These are phyloP conservation scores for Backusella circina DNA, from an alignment of 192 early-diverging fungal genomes.

Conservation along the genomic window DNA sequence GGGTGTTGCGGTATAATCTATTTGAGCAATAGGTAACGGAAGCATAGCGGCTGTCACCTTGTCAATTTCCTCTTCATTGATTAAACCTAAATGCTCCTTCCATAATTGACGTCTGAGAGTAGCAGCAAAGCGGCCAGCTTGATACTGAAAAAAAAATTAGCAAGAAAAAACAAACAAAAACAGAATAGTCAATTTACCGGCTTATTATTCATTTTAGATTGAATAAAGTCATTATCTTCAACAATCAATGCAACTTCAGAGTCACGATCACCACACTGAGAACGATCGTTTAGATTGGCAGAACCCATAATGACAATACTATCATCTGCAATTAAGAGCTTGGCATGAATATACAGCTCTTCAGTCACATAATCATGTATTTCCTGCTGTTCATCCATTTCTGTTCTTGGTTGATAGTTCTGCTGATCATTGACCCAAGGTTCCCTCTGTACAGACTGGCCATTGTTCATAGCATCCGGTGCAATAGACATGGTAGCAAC, in stretches of 20 bases:
- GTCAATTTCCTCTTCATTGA: conserved; percentile 42
- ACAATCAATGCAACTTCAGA: conserved; percentile 84
- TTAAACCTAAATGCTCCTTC: conserved; percentile 79
- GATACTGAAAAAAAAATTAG: conserved; percentile 43
- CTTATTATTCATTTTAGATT: conserved; percentile 69
- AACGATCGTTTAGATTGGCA: conserved; percentile 90
- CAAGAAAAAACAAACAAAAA: not conserved
- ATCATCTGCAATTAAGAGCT: conserved; percentile 87
- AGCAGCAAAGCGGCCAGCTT: conserved; percentile 70
- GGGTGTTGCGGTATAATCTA: conserved; percentile 22
- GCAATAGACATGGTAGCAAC: not conserved
- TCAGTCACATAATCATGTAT: conserved; percentile 62
- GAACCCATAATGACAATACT: conserved; percentile 78
- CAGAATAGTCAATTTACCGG: conserved; percentile 24
- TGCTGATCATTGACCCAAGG: not conserved
- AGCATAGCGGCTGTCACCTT: conserved; percentile 27
- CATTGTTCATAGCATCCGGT: not conserved
- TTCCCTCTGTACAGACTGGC: not conserved
- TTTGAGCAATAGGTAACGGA: conserved; percentile 21
- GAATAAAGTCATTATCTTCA: conserved; percentile 64
- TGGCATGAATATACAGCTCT: conserved; percentile 84
- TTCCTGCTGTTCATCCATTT: conserved; percentile 12
- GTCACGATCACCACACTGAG: conserved; percentile 79
- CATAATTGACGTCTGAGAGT: conserved; percentile 70
- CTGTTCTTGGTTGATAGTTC: not conserved